Evolutionary conservation across 352 stramenopile species (phyloP), one percentile per base, ranked within the genome.

Genomic region (Phytophthora pseudosyringae): DNA sequence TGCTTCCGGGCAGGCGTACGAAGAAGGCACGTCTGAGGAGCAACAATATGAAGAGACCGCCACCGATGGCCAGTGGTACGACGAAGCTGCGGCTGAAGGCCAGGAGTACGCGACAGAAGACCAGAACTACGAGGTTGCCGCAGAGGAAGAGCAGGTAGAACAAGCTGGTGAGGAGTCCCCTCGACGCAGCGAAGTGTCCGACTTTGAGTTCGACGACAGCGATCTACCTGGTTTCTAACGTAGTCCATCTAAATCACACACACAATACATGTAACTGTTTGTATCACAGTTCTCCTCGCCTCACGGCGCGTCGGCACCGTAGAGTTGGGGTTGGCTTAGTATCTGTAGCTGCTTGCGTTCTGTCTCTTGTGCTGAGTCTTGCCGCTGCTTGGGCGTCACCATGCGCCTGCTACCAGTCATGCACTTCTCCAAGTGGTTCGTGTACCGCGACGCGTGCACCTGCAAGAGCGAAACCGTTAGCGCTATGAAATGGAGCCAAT

Each of bases 371-470:
- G 74, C 71, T n/a, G 65, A 59, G 28, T 76, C 71, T 51, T 82
- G 71, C 16, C 61, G 61, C 48, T 83, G 63, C 16, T 78, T 75
- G 3, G 61, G 55, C 4, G 66, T 76, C 16, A 70, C 59, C 64
- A 90, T 77, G 9, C 83, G 73, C 44, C 83, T 57, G 13, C 53
- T 83, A 11, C 84, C 81, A 6, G 70, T 81, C 60, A 90, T 80
- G 61, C 84, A 93, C 49, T 93, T 93, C 44, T 91, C 84, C 10
- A 93, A 58, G 59, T 93, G 84, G 16, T 81, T 75, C 11, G 80
- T 87, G 53, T 91, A 93, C 25, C 84, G 61, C 10, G 84, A 88
- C 25, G 84, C 84, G 43, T 93, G 80, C 18, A 92, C 69, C 72
- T 90, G 46, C 29, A 56, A 51, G 2, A 26, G 41, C 38, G 39